Conservation (phyloP, 2,329 filamentous ascomycete species). For the Talaromyces sp. region DNA sequence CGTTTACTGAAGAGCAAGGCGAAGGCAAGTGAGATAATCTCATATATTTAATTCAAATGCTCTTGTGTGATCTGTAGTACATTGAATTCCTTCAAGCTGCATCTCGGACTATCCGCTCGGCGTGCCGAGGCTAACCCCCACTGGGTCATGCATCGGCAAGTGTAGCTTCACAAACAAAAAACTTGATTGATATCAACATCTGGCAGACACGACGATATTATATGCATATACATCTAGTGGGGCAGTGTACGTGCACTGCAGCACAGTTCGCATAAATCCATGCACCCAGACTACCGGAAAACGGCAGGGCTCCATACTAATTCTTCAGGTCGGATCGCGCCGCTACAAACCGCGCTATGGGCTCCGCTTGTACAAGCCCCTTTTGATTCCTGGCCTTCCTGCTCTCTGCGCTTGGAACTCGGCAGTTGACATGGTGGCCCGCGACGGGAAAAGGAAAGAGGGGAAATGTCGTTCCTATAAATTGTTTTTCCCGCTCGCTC, state of each 20-base stretch:
- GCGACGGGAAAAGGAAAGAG: not conserved
- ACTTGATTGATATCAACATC: no score
- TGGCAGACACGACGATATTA: no score
- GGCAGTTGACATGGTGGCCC: not conserved
- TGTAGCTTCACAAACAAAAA: no score
- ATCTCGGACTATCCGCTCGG: no score
- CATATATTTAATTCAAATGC: no score
- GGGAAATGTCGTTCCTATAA: not conserved
- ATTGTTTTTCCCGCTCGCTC: constrained; percentile 5
- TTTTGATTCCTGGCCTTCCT: not conserved
- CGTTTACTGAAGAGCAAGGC: no score
- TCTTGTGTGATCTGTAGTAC: no score
- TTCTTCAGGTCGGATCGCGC: constrained; percentile 14
- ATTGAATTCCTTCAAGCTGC: no score
- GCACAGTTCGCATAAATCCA: not conserved
- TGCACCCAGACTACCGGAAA: not conserved
- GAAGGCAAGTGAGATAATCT: no score
- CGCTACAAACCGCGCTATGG: constrained; percentile 6
- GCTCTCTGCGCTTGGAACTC: not conserved
- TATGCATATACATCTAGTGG: not conserved
- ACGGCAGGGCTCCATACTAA: constrained; percentile 8
- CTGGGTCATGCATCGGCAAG: no score
- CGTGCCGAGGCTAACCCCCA: no score
- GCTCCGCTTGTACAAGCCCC: constrained; percentile 11
- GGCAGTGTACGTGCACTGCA: not conserved